Evolutionary conservation across 192 early-diverging fungal genomes (phyloP), one percentile per base, ranked within the genome.

Genomic region (Rhizoclosmatium globosum): DNA sequence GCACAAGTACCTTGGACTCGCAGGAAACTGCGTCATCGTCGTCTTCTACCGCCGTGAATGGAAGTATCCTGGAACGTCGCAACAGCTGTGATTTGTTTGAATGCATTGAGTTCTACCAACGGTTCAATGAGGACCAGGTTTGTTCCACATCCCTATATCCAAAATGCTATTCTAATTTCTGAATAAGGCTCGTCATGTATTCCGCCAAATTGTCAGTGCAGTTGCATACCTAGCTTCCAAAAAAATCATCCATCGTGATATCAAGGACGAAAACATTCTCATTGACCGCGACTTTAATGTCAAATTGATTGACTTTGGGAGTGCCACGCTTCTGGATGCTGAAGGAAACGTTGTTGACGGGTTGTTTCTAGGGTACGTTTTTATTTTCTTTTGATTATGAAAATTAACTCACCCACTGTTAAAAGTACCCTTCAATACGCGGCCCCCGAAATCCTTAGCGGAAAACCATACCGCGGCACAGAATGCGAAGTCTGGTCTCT

Each of bases 191-290:
- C 83, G 87, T 39, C 81, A 83, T 67, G 91, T 95, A 45, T 93
- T 94, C 70, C 76, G 74, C 21, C 94, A 95, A 68, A 91, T 94
- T 66, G 89, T 88, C 0, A 79, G 84, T 0, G 92, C 92, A 60
- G 85, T 95, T 15, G 61, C 85, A 7, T 89, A 93, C 74, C 82
- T 95, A 17, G 88, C 93, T 62, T 41, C 79, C 17, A 78, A 81
- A 1, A 88, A 87, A 44, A 90, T 95, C 47, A 91, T 93, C 42
- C 94, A 95, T 78, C 88, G 93, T 31, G 93, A 94, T 71, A 89
- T 95, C 77, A 95, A 94, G 84, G 94, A 94, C 78, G 92, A 93
- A 60, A 92, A 92, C 70, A 83, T 89, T 57, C 57, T 89, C 45
- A 85, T 89, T 64, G 83, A 87, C 60, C 43, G 59, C 17, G 71